These are phyloP conservation scores for Oenanthe javanica DNA, from an alignment of 140 eudicot genomes.

Conservation along the genomic window DNA sequence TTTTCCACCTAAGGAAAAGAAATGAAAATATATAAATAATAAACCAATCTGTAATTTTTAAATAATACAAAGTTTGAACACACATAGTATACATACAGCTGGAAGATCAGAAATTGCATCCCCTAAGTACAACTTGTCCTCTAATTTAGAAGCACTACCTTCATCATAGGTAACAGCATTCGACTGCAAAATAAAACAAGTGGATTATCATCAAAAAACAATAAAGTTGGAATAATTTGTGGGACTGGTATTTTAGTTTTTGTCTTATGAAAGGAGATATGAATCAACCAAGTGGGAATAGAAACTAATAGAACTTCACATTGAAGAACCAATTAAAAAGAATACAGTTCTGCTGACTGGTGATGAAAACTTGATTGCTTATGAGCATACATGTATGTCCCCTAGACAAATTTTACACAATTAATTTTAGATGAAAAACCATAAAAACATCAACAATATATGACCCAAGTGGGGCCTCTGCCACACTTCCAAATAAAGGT, in stretches of 20 bases:
- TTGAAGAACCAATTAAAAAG: neutral
- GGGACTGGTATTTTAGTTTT: neutral
- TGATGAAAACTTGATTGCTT: neutral
- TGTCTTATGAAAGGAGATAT: too few relatives aligned
- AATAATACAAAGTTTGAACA: neutral
- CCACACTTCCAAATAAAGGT: neutral
- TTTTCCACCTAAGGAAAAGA: conserved; percentile 39
- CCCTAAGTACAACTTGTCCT: conserved; percentile 35
- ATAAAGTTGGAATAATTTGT: neutral
- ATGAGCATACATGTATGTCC: too few relatives aligned
- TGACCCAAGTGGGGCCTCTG: neutral
- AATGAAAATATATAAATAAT: neutral
- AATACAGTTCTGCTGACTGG: neutral
- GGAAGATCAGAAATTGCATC: conserved; percentile 80
- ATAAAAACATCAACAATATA: neutral
- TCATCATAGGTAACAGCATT: conserved; percentile 56
- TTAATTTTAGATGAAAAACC: neutral
- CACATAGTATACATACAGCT: conserved; percentile 27
- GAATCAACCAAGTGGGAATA: too few relatives aligned
- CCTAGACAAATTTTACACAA: neutral
- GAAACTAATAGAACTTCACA: too few relatives aligned
- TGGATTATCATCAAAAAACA: neutral
- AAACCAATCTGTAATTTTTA: neutral
- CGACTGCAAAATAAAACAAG: conserved; percentile 19
- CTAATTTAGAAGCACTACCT: conserved; percentile 17